Base-by-base conservation (phyloP, 2,329 filamentous ascomycete species). In the Albifimbria verrucaria region DNA sequence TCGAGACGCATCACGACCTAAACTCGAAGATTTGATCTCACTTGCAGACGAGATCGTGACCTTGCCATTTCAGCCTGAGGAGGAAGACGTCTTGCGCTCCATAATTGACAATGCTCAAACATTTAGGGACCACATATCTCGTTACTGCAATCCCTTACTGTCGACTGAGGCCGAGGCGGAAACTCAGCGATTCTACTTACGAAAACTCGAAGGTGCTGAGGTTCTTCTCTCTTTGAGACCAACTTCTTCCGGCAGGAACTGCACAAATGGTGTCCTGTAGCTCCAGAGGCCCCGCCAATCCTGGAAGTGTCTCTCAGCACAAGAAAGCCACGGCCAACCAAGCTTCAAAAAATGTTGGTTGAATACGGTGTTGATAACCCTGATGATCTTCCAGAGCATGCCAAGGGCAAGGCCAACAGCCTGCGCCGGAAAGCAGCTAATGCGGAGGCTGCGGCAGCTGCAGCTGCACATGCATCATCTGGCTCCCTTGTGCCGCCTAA, bases 171-270 rank as follows among this genome's bases (percentile, higher is more conserved):
- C 93, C 42, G 93, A 97, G 67, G 87, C 92, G 9, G 89, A 92
- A 51, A 92, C 89, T 0, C 88, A 97, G 69, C 85, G 95, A 6
- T 99, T 99, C 71, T 97, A 96, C 63, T 78, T 99, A 41, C 89
- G 94, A 53, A 99, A 99, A 74, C 92, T 99, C 51, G 94, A 99
- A 72, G 94, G 94, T 3, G 92, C 94, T 1, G 94, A 99, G 68
- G 92, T 99, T 49, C 80, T 99, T 3, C 78, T 99, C 2, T 83
- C 92, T 88, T 87, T 53, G 94, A 99, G 73, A 97, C 93, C n/a
- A 99, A 99, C 67, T 96, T 95, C 70, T 93, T 99, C 75, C 87
- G 93, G 22, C 92, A 96, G 67, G 92, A 97, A 66, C 79, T 99
- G 52, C 94, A 99, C 72, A 95, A 91, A 67, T 96, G 90, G 89